Evolutionary conservation across 225 moss, liverwort and hornwort species (phyloP).

Genomic region (Pseudisothecium myosuroides): DNA sequence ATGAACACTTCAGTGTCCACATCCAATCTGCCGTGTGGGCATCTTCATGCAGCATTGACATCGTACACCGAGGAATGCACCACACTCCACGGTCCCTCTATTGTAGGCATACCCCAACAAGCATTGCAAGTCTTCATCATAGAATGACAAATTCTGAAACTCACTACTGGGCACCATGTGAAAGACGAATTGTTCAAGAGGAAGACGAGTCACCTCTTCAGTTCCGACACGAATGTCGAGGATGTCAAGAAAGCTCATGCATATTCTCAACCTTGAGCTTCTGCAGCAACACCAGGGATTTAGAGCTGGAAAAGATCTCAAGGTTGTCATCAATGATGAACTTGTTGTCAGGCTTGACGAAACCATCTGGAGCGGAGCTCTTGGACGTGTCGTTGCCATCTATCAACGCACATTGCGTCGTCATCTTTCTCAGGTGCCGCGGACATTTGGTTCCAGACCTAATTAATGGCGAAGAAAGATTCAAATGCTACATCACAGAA

Average conservation of each 20-base stretch:
- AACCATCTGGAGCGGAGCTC: background rate
- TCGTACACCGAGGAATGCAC: background rate
- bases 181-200: background rate
- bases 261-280: conserved; percentile 27
- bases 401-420: conserved; percentile 8
- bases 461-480: background rate
- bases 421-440: conserved; percentile 23
- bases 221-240: conserved; percentile 6
- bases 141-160: background rate
- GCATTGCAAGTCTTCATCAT: background rate
- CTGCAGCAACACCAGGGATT: conserved; percentile 10
- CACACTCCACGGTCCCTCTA: background rate
- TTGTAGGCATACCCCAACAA: background rate
- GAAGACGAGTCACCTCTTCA: conserved; percentile 1
- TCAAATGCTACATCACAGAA: background rate
- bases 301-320: conserved; percentile 14
- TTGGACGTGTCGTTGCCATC: background rate
- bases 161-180: background rate
- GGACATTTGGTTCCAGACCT: conserved; percentile 14
- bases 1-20: background rate
- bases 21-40: background rate
- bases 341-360: conserved; percentile 9
- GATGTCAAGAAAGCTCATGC: conserved; percentile 10
- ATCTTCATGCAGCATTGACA: background rate
- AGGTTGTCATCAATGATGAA: conserved; percentile 19